Percentiles rank a stretch among this genome's conserved stretches.
These are phyloP conservation scores for Neonectria coccinea DNA, from an alignment of 2,329 filamentous ascomycete species.

Conservation along the genomic window DNA sequence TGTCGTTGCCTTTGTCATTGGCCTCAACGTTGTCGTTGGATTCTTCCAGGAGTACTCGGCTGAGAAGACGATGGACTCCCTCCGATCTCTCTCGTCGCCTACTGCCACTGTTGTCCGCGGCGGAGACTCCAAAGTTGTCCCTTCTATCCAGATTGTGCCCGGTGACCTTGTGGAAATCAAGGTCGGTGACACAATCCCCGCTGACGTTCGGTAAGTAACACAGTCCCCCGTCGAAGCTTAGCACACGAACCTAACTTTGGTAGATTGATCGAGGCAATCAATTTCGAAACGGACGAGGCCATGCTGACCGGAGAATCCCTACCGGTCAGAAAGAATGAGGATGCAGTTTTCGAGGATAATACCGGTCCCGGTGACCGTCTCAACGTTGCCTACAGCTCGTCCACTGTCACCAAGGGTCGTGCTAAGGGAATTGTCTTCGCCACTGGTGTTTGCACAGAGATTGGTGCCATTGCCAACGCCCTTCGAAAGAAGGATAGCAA, in stretches of 20 bases:
- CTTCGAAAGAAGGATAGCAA: constrained; percentile 51
- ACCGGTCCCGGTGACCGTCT: constrained; percentile 66
- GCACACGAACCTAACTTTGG: too few species aligned
- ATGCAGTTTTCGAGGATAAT: constrained; percentile 55
- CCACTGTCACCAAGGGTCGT: constrained; percentile 71
- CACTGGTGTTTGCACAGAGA: constrained; percentile 71
- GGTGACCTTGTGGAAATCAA: constrained; percentile 68
- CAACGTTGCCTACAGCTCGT: constrained; percentile 73
- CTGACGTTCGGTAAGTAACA: constrained; percentile 60
- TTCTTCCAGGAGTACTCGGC: constrained; percentile 60
- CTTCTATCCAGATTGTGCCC: constrained; percentile 61
- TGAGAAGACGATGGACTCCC: constrained; percentile 63
- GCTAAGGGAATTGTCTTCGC: constrained; percentile 71
- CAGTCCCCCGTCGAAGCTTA: too few species aligned
- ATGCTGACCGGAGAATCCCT: constrained; percentile 74
- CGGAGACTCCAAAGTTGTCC: constrained; percentile 53
- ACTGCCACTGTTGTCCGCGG: constrained; percentile 58
- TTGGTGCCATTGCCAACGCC: constrained; percentile 68
- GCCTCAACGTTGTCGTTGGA: constrained; percentile 68
- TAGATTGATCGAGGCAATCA: constrained; percentile 66
- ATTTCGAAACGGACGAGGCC: constrained; percentile 76
- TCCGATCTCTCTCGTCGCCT: constrained; percentile 57
- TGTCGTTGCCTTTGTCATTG: constrained; percentile 69
- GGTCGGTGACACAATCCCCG: constrained; percentile 71
- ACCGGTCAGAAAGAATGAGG: constrained; percentile 66